Base-by-base conservation (phyloP, 495 filamentous ascomycete genomes). In the Tuber magnatum region DNA sequence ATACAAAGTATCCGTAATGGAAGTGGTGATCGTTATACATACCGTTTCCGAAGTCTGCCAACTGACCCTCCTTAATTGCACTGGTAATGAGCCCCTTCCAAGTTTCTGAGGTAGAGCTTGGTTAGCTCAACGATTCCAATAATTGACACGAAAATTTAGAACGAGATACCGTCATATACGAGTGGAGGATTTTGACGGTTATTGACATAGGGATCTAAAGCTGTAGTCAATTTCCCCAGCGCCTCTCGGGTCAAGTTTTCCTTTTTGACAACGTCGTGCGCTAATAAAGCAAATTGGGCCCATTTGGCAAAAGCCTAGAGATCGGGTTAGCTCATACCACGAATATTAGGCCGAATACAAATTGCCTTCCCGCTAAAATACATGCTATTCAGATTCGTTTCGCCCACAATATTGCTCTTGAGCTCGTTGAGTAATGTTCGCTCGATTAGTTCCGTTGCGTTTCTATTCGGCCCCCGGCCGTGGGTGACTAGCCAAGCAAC, bases 21-120 rank as follows among this genome's bases (percentile, higher is more conserved):
- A 99, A 99, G 83, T 99, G 96, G 81, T 98, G 96, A 81, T 99
- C 95, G 81, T 97, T 97, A 86, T 97, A 97, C 76, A 89, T 89
- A 32, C 80, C 81, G 14, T 71, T 72, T 16, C 80, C 80, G 73
- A 82, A 77, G 14, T 78, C 77, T 40, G 74, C 85, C 87, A 77
- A 88, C 9, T 86, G 78, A 79, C 97, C 89, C 16, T 91, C 88
- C 20, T 87, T 93, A 12, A 89, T 89, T 3, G 92, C 93, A 10
- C 89, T 89, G 8, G 92, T 94, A 22, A 97, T 92, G 4, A 96
- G 85, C 12, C 95, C 95, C 77, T 91, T 91, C 94, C 94, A 98
- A 20, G 84, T 80, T 81, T 97, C 77, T 79, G 72, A 38, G 42
- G 22, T 28, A 10, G 83, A 74, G 86, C 86, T 85, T 74, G 94